Evolutionary conservation across 2,329 filamentous ascomycete species (phyloP).

Genomic region (Colletotrichum chlorophyti): DNA sequence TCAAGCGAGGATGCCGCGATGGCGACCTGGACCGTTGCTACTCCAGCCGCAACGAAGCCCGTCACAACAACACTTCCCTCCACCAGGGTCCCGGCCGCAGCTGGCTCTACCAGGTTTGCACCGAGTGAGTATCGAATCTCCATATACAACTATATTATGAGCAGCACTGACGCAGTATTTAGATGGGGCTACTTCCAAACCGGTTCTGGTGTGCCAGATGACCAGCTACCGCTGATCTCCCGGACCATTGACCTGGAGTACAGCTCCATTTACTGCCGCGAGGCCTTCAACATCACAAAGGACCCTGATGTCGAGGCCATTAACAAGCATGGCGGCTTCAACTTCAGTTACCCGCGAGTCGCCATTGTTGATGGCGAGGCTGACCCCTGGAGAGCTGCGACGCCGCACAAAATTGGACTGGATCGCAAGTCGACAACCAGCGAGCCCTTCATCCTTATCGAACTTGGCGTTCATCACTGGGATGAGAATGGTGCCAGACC

Average conservation of each 20-base stretch:
- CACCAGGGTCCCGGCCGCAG: constrained; percentile 39
- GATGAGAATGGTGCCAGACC: constrained; percentile 73
- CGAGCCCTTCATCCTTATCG: constrained; percentile 77
- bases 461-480: constrained; percentile 82
- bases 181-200: constrained; percentile 83
- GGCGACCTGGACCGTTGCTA: constrained; percentile 39
- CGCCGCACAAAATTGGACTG: constrained; percentile 71
- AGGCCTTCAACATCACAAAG: constrained; percentile 72
- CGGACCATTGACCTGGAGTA: constrained; percentile 72
- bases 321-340: constrained; percentile 79
- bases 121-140: constrained; percentile 50
- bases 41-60: constrained; percentile 33
- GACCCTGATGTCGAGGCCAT: constrained; percentile 69
- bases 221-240: constrained; percentile 74
- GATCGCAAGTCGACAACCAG: constrained; percentile 64
- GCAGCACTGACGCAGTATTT: constrained; percentile 26
- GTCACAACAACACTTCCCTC: constrained; percentile 32
- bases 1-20: constrained; percentile 32
- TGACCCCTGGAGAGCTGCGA: constrained; percentile 82
- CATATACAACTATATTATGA: not conserved
- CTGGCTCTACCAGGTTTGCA: constrained; percentile 63
- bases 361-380: constrained; percentile 79
- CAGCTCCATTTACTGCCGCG: constrained; percentile 65
- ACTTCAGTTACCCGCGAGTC: constrained; percentile 76
- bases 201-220: constrained; percentile 70